phyloP scores from a whole-genome alignment of 495 filamentous ascomycete species.

The Xylaria curta region DNA sequence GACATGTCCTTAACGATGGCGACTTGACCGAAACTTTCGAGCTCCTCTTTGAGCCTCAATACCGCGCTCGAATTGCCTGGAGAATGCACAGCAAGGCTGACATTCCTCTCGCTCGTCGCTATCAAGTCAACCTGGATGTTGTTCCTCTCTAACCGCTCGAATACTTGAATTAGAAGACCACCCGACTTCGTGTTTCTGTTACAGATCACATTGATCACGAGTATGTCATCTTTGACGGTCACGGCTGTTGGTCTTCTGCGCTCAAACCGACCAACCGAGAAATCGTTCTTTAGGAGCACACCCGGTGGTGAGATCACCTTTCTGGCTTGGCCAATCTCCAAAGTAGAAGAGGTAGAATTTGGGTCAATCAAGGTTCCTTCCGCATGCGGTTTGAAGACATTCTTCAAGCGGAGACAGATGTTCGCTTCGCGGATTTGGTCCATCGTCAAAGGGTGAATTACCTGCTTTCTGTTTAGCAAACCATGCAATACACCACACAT shows the following conservation, averaged over 20 bases:
- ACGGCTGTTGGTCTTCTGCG: conserved; percentile 47
- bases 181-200: conserved; percentile 48
- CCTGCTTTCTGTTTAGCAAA: conserved; percentile 34
- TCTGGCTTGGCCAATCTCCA: conserved; percentile 20
- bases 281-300: conserved; percentile 48
- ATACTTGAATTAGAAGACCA: conserved; percentile 46
- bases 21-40: conserved; percentile 44
- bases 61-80: conserved; percentile 34
- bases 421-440: conserved; percentile 49
- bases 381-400: conserved; percentile 48
- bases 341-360: conserved; percentile 13
- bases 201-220: conserved; percentile 47
- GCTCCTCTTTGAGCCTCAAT: conserved; percentile 36
- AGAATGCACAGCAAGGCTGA: conserved; percentile 47
- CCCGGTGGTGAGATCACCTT: conserved; percentile 29
- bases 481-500: background rate
- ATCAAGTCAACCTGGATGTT: conserved; percentile 48
- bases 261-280: conserved; percentile 42
- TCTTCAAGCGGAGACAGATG: conserved; percentile 49
- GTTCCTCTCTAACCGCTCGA: conserved; percentile 42
- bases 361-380: conserved; percentile 49
- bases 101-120: conserved; percentile 47
- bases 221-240: conserved; percentile 48
- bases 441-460: conserved; percentile 53
- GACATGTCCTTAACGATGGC: conserved; percentile 42